Conservation (phyloP, 2,329 filamentous ascomycete species). For the Grosmannia serpens region DNA sequence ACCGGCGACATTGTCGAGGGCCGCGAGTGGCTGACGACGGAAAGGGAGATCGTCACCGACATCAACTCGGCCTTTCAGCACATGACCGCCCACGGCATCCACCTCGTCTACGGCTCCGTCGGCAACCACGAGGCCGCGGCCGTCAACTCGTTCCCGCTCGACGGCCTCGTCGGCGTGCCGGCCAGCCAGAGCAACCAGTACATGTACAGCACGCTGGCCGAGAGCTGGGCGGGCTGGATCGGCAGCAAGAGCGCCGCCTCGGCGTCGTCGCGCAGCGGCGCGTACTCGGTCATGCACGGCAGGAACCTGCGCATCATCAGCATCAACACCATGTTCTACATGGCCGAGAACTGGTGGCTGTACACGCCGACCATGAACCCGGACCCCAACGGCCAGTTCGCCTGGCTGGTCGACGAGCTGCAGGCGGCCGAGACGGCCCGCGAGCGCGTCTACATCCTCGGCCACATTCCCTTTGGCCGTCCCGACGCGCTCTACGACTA, state of each 20-base stretch:
- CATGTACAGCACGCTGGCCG: constrained; percentile 36
- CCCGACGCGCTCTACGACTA: constrained; percentile 38
- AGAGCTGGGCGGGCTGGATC: constrained; percentile 35
- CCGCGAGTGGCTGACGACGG: constrained; percentile 33
- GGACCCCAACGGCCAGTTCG: constrained; percentile 40
- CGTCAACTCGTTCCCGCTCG: constrained; percentile 29
- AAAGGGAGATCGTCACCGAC: constrained; percentile 16
- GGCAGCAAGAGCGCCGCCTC: constrained; percentile 20
- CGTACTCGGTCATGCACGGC: constrained; percentile 17
- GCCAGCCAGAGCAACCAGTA: constrained; percentile 24
- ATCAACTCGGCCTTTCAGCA: constrained; percentile 34
- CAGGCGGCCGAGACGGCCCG: constrained; percentile 35
- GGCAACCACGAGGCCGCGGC: constrained; percentile 47
- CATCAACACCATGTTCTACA: constrained; percentile 47
- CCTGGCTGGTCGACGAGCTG: constrained; percentile 42
- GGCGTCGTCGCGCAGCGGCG: constrained; percentile 18
- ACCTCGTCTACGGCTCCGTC: constrained; percentile 36
- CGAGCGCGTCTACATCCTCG: constrained; percentile 43
- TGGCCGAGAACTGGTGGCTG: constrained; percentile 43
- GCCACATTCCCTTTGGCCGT: constrained; percentile 43
- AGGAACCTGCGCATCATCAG: constrained; percentile 43
- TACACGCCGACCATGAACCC: constrained; percentile 36
- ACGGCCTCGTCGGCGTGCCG: neutral
- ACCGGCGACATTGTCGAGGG: constrained; percentile 48
- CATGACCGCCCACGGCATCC: constrained; percentile 26